These are phyloP conservation scores for Pseudopyrenochaeta lycopersici DNA, from an alignment of 2,329 filamentous ascomycete species.

Conservation along the genomic window DNA sequence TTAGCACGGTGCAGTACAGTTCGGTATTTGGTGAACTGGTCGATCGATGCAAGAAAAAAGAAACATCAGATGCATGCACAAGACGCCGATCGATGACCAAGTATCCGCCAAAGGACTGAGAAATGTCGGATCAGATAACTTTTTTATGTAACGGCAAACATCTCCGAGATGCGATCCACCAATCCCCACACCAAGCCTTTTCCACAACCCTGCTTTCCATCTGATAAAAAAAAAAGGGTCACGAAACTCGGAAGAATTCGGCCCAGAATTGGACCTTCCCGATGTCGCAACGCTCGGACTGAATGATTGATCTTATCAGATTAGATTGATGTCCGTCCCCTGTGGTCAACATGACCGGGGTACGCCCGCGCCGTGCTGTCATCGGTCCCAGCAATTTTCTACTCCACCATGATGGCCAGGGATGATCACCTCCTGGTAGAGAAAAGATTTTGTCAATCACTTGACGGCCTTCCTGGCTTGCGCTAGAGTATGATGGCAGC, in stretches of 20 bases:
- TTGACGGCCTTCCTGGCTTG: constrained; percentile 4
- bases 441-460: constrained; percentile 21
- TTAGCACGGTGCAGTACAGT: not conserved
- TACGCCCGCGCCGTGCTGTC: constrained; percentile 20
- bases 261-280: constrained; percentile 14
- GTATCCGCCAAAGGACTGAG: not conserved
- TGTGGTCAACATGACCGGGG: constrained; percentile 7
- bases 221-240: constrained; percentile 26
- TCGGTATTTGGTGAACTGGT: constrained; percentile 6
- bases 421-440: constrained; percentile 24
- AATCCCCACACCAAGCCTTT: constrained; percentile 12
- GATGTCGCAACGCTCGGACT: constrained; percentile 17
- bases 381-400: constrained; percentile 5
- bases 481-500: constrained; percentile 16
- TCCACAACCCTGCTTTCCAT: constrained; percentile 18
- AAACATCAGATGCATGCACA: constrained; percentile 21
- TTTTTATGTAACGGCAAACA: constrained; percentile 8
- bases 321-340: constrained; percentile 24
- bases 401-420: constrained; percentile 5
- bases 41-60: constrained; percentile 7
- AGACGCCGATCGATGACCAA: constrained; percentile 11
- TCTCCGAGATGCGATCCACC: constrained; percentile 20
- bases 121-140: constrained; percentile 22
- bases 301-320: constrained; percentile 37
- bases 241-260: not conserved